These are phyloP conservation scores for Diutina ranongensis DNA, from an alignment of 1,139 yeast species.

Conservation along the genomic window DNA sequence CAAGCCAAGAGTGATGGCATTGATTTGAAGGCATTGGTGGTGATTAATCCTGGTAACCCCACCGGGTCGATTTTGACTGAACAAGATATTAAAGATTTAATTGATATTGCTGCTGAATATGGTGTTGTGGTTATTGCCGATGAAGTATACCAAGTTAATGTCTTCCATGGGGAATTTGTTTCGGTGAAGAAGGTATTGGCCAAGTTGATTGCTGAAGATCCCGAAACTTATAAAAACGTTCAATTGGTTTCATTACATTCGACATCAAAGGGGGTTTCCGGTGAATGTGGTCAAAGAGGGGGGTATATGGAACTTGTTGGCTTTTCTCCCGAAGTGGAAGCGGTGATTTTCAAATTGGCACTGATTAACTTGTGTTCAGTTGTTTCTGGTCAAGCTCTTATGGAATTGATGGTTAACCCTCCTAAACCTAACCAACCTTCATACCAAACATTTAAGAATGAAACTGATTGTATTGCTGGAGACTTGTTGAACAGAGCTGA, in stretches of 20 bases:
- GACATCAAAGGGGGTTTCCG: constrained; percentile 91
- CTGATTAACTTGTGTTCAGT: constrained; percentile 58
- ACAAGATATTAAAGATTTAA: constrained; percentile 56
- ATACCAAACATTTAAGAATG: constrained; percentile 52
- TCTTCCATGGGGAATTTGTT: constrained; percentile 55
- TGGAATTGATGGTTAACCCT: constrained; percentile 90
- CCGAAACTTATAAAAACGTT: constrained; percentile 51
- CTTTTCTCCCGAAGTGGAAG: constrained; percentile 56
- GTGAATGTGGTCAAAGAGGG: constrained; percentile 99
- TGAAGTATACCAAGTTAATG: constrained; percentile 92
- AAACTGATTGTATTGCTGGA: constrained; percentile 48
- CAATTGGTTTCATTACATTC: constrained; percentile 92
- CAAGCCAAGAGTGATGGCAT: constrained; percentile 45
- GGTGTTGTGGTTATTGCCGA: constrained; percentile 91
- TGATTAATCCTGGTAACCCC: constrained; percentile 97
- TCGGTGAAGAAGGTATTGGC: constrained; percentile 62
- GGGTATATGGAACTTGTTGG: constrained; percentile 95
- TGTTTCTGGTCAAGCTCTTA: constrained; percentile 85
- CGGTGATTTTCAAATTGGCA: constrained; percentile 3
- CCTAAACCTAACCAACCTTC: constrained; percentile 71
- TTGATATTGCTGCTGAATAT: constrained; percentile 70
- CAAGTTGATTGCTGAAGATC: constrained; percentile 42
- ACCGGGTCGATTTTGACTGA: constrained; percentile 74
- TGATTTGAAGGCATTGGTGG: constrained; percentile 69
- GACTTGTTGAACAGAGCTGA: constrained; percentile 55